Evolutionary conservation across 2,329 filamentous ascomycete species (phyloP).

Genomic region (Xenoacremonium recifei): DNA sequence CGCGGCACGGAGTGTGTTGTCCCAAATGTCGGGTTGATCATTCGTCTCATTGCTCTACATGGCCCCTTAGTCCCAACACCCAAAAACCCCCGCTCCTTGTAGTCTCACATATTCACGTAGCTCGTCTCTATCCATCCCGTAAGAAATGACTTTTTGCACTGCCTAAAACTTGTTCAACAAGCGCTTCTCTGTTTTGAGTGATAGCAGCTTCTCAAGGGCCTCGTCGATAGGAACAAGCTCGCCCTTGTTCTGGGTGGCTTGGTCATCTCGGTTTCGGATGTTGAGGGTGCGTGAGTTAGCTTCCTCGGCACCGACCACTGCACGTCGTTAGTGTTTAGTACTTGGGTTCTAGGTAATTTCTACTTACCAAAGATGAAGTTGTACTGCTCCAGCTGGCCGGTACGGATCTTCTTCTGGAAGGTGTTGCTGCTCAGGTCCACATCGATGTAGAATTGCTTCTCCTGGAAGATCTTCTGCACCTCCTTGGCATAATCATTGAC

Average conservation of each 20-base stretch:
- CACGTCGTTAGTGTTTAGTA: constrained; percentile 11
- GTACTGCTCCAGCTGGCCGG: constrained; percentile 76
- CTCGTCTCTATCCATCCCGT: background rate
- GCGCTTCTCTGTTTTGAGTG: constrained; percentile 48
- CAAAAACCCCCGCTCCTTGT: too few species aligned
- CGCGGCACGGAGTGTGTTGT: too few species aligned
- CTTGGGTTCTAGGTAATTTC: background rate
- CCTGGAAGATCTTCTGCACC: constrained; percentile 66
- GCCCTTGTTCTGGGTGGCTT: constrained; percentile 59
- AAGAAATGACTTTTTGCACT: constrained; percentile 1
- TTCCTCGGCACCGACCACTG: constrained; percentile 63
- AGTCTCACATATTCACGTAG: too few species aligned
- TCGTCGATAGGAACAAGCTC: constrained; percentile 57
- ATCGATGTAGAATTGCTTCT: constrained; percentile 65
- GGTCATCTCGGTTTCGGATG: constrained; percentile 63
- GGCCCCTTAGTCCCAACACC: too few species aligned
- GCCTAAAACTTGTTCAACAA: constrained; percentile 34
- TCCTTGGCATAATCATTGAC: constrained; percentile 77
- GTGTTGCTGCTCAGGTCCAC: constrained; percentile 66
- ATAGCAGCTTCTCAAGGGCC: constrained; percentile 53
- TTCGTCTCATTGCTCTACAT: too few species aligned
- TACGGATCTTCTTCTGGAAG: constrained; percentile 87
- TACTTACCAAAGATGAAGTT: constrained; percentile 75
- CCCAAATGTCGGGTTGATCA: too few species aligned
- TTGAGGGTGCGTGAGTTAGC: constrained; percentile 60